Evolutionary conservation across 1,284 basidiomycete species (phyloP).

Genomic region (Mixia osmundae): DNA sequence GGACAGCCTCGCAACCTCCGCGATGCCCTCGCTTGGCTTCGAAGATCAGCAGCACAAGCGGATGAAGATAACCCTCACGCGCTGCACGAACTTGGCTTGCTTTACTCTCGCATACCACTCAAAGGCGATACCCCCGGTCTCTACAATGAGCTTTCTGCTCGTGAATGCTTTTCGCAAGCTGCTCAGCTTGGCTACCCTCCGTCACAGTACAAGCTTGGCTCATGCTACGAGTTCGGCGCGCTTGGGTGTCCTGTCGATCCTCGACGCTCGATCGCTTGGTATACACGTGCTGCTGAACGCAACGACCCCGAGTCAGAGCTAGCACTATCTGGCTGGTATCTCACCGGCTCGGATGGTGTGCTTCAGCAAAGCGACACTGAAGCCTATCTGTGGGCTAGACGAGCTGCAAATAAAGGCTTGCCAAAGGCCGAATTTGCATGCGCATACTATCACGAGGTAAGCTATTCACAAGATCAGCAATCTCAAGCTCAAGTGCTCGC

Average conservation of each 20-base stretch:
- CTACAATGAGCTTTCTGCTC: constrained; percentile 62
- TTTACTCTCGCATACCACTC: constrained; percentile 44
- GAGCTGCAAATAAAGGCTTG: constrained; percentile 25
- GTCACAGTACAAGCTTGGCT: constrained; percentile 82
- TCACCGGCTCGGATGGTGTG: constrained; percentile 60
- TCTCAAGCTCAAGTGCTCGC: too few relatives aligned
- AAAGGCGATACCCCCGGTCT: too few relatives aligned
- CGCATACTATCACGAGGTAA: constrained; percentile 67
- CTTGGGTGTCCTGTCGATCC: constrained; percentile 83
- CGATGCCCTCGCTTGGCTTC: constrained; percentile 85
- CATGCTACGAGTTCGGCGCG: constrained; percentile 79
- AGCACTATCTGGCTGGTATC: constrained; percentile 90
- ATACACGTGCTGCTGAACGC: constrained; percentile 89
- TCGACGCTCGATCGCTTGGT: constrained; percentile 84
- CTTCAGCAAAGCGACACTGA: constrained; percentile 93
- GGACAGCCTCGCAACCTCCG: constrained; percentile 65
- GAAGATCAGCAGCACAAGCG: constrained; percentile 82
- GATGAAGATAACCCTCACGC: constrained; percentile 98
- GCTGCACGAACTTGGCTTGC: constrained; percentile 47
- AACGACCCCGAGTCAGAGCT: constrained; percentile 85
- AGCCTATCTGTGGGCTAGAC: constrained; percentile 41
- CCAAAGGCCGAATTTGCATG: constrained; percentile 39
- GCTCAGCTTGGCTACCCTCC: constrained; percentile 84
- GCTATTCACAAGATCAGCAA: too few relatives aligned
- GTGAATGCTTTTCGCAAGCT: constrained; percentile 70